Percentiles rank a stretch among this genome's conserved stretches.
Conservation (phyloP, 345 rosid genomes). For the Murraya paniculata region DNA sequence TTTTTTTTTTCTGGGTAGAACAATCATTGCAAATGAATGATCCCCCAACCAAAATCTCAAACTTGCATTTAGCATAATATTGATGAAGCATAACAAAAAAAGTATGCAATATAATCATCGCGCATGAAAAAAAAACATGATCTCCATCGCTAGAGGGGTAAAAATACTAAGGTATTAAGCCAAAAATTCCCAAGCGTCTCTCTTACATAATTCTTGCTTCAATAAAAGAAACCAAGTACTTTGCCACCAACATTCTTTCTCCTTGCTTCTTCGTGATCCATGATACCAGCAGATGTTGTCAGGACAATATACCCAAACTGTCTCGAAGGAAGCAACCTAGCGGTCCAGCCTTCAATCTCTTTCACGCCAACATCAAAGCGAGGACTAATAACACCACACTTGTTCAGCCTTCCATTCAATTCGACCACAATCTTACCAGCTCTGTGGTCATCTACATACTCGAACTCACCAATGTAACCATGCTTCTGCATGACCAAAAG, state of each 20-base stretch:
- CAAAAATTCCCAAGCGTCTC: conserved; percentile 14
- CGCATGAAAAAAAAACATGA: neutral
- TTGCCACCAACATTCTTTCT: conserved; percentile 88
- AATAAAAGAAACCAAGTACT: conserved; percentile 77
- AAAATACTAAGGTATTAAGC: conserved; percentile 4
- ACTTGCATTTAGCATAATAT: neutral
- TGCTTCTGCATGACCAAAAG: conserved; percentile 85
- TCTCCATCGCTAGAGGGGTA: neutral
- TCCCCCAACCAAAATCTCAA: neutral
- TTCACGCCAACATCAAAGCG: conserved; percentile 84
- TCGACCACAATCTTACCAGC: conserved; percentile 81
- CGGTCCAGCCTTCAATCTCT: conserved; percentile 86
- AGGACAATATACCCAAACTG: conserved; percentile 85
- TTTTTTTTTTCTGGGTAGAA: neutral
- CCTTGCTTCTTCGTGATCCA: conserved; percentile 91
- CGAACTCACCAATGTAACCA: conserved; percentile 82
- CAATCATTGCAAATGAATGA: neutral
- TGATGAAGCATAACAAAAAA: neutral
- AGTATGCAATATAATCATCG: neutral
- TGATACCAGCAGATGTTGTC: conserved; percentile 84
- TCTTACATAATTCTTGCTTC: neutral
- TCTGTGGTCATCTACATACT: conserved; percentile 83
- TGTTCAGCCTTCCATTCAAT: conserved; percentile 70
- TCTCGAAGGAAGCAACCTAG: conserved; percentile 81
- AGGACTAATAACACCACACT: conserved; percentile 85